phyloP scores from a whole-genome alignment of 106 monocot species.

The Dendrobium officinale region DNA sequence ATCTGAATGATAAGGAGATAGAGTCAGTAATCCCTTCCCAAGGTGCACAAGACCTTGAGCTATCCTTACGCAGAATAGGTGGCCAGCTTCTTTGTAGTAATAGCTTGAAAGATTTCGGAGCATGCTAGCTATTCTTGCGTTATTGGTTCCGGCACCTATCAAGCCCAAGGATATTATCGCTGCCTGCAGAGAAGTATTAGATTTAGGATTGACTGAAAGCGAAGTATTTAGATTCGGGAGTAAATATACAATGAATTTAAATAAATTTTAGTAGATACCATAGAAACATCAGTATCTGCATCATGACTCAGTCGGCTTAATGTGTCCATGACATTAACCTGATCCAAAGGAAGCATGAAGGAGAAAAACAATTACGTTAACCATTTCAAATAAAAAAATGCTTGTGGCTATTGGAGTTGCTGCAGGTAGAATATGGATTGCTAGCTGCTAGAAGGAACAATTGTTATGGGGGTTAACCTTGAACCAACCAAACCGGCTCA shows the following conservation, averaged over 20 bases:
- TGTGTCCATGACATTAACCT: conserved; percentile 98
- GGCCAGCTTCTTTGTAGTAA: conserved; percentile 97
- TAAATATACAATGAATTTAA: background rate
- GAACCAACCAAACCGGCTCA: no score
- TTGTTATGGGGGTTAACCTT: no score
- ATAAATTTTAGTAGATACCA: conserved; percentile 30
- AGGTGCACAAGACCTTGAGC: conserved; percentile 96
- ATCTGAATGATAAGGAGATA: conserved; percentile 93
- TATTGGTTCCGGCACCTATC: conserved; percentile 93
- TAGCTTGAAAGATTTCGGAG: conserved; percentile 97
- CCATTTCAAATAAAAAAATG: background rate
- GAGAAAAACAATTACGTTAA: background rate
- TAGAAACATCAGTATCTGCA: conserved; percentile 90
- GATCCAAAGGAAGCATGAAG: conserved; percentile 6
- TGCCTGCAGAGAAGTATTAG: conserved; percentile 40
- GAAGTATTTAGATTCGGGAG: background rate
- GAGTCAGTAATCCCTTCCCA: conserved; percentile 92
- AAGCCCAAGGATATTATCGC: conserved; percentile 91
- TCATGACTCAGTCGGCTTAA: conserved; percentile 95
- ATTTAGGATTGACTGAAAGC: background rate
- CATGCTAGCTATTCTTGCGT: conserved; percentile 96
- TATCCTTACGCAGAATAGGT: conserved; percentile 95
- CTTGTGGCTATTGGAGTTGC: no score
- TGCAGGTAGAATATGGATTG: no score
- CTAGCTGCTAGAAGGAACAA: no score